Percentiles rank a stretch among this genome's conserved stretches.
Conservation (phyloP, 306 rosid species). For the Geum urbanum region DNA sequence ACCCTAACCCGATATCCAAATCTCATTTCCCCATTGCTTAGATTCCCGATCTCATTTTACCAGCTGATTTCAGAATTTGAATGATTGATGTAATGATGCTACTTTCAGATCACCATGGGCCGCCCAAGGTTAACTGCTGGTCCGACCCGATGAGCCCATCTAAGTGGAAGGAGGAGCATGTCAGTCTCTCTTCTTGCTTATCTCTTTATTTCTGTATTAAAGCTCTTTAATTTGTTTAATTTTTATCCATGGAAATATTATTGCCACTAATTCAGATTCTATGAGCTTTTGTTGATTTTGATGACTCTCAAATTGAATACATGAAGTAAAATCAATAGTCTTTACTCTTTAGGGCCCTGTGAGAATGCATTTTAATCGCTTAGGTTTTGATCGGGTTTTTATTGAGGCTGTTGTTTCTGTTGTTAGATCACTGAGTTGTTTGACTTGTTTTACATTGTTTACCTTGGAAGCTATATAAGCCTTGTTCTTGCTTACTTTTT, state of each 20-base stretch:
- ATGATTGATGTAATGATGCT: neutral
- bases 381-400: too few species aligned
- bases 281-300: neutral
- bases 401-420: neutral
- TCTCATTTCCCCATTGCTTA: conserved; percentile 8
- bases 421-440: neutral
- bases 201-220: neutral
- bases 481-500: conserved; percentile 1
- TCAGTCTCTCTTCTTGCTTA: conserved; percentile 33
- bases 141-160: conserved; percentile 87
- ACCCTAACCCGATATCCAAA: neutral
- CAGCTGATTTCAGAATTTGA: neutral
- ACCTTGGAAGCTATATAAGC: too few species aligned
- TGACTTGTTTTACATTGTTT: neutral
- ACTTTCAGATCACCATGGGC: conserved; percentile 76
- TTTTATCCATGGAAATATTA: neutral
- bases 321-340: neutral
- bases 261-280: too few species aligned
- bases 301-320: neutral
- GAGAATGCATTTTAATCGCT: neutral
- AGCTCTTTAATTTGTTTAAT: conserved; percentile 2
- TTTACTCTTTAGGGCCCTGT: too few species aligned
- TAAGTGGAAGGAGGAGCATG: conserved; percentile 99
- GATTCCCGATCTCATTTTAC: conserved; percentile 24
- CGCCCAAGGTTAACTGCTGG: conserved; percentile 71